These are phyloP conservation scores for Backusella parvicylindrica DNA, from an alignment of 192 early-diverging fungal species.

Conservation along the genomic window DNA sequence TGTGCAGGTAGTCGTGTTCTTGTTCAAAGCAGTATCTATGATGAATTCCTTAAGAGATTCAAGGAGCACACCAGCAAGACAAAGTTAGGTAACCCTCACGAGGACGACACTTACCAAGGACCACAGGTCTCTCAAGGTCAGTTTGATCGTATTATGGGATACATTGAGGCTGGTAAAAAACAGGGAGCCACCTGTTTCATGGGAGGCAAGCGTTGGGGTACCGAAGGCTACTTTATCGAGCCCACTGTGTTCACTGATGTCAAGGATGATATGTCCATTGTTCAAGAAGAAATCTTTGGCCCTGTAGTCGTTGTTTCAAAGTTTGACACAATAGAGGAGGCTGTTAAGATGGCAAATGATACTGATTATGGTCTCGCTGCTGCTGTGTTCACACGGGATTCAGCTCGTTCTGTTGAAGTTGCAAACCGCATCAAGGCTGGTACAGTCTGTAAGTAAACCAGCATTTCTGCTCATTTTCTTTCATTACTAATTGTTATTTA, in stretches of 20 bases:
- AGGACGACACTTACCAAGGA: conserved; percentile 61
- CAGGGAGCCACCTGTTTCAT: conserved; percentile 51
- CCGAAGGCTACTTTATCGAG: conserved; percentile 72
- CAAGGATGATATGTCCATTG: conserved; percentile 48
- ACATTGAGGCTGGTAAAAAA: conserved; percentile 58
- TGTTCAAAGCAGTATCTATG: conserved; percentile 67
- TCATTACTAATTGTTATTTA: not conserved
- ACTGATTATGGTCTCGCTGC: conserved; percentile 74
- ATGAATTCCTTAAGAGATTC: conserved; percentile 65
- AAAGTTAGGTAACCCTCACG: conserved; percentile 66
- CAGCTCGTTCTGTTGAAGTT: conserved; percentile 50
- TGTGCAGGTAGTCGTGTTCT: conserved; percentile 76
- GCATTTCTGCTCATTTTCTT: not conserved
- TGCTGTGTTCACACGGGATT: conserved; percentile 69
- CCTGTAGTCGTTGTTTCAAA: conserved; percentile 75
- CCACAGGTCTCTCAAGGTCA: conserved; percentile 67
- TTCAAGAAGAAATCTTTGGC: conserved; percentile 83
- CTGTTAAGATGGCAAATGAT: conserved; percentile 63
- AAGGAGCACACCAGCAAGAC: conserved; percentile 42
- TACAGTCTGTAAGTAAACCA: conserved; percentile 44
- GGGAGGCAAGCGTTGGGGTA: conserved; percentile 59
- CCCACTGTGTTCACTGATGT: conserved; percentile 74
- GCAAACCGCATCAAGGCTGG: conserved; percentile 48
- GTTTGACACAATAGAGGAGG: conserved; percentile 73
- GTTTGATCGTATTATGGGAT: conserved; percentile 53